Conservation (phyloP, 1,284 basidiomycete species). For the Ustilago loliicola region DNA sequence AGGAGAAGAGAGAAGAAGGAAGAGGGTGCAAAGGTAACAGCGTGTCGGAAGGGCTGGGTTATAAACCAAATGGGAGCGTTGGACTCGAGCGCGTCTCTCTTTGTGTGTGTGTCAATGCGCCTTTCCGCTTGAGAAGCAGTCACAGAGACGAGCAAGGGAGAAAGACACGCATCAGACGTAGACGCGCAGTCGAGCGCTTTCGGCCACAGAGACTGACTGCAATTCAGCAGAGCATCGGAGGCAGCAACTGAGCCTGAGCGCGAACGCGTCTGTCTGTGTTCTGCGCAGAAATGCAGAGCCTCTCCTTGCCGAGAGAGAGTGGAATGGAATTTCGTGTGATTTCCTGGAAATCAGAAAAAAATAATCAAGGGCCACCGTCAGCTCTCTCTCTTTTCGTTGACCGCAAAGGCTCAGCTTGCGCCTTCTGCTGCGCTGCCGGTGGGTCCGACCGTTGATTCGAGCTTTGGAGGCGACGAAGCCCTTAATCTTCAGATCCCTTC, state of each 20-base stretch:
- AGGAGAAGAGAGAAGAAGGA: constrained; percentile 28
- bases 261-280: constrained; percentile 1
- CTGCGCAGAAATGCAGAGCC: constrained; percentile 2
- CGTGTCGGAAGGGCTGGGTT: constrained; percentile 34
- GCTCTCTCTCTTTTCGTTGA: too few species aligned
- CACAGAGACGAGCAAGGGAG: too few species aligned
- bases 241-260: constrained; percentile 1
- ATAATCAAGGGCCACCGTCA: constrained; percentile 14
- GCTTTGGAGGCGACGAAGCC: constrained; percentile 30
- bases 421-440: neutral
- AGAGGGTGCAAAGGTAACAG: constrained; percentile 24
- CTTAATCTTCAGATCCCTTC: neutral
- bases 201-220: neutral
- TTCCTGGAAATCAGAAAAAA: constrained; percentile 6
- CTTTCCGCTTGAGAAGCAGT: neutral
- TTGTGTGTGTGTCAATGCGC: constrained; percentile 8
- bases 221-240: too few species aligned
- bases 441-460: constrained; percentile 1
- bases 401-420: neutral
- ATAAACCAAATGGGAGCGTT: constrained; percentile 31
- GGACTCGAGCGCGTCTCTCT: neutral
- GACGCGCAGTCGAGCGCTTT: constrained; percentile 9
- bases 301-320: neutral
- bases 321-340: constrained; percentile 17
- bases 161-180: neutral